Evolutionary conservation across 1,284 basidiomycete genomes (phyloP).

Genomic region (Tilletia indica): DNA sequence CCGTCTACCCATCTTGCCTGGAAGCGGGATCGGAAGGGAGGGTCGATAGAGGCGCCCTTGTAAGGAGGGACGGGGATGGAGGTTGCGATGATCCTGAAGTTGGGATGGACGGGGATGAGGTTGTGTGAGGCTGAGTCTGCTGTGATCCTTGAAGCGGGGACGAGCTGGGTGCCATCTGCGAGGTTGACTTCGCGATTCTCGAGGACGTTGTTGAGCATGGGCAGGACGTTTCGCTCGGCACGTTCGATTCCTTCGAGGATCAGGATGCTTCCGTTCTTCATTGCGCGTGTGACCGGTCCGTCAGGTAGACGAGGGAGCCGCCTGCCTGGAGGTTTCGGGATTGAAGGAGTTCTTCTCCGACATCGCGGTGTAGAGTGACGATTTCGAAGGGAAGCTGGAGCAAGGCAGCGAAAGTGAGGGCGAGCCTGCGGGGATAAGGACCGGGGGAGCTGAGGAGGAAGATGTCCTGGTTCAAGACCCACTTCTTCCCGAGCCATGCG

Average conservation of each 20-base stretch:
- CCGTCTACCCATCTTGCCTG: constrained; percentile 56
- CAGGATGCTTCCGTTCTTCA: constrained; percentile 55
- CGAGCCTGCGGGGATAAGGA: constrained; percentile 55
- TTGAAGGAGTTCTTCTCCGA: constrained; percentile 58
- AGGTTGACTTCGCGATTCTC: constrained; percentile 56
- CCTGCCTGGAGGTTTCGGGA: constrained; percentile 48
- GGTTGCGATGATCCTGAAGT: constrained; percentile 56
- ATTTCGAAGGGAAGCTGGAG: constrained; percentile 55
- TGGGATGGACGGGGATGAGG: constrained; percentile 55
- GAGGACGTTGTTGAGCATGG: constrained; percentile 57
- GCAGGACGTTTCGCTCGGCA: constrained; percentile 54
- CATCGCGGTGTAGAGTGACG: constrained; percentile 56
- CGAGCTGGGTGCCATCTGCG: constrained; percentile 56
- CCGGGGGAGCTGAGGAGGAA: constrained; percentile 55
- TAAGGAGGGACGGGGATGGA: constrained; percentile 56
- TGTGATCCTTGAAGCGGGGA: constrained; percentile 53
- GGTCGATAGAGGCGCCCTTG: constrained; percentile 56
- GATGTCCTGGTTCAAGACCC: constrained; percentile 53
- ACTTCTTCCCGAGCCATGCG: constrained; percentile 54
- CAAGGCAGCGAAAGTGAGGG: constrained; percentile 55
- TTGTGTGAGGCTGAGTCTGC: constrained; percentile 35
- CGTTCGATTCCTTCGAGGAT: constrained; percentile 57
- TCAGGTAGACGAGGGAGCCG: constrained; percentile 53
- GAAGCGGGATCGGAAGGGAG: constrained; percentile 58
- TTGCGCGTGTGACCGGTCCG: constrained; percentile 55